Conservation (phyloP, 179 eudicot genomes). For the Beta corolliflora region DNA sequence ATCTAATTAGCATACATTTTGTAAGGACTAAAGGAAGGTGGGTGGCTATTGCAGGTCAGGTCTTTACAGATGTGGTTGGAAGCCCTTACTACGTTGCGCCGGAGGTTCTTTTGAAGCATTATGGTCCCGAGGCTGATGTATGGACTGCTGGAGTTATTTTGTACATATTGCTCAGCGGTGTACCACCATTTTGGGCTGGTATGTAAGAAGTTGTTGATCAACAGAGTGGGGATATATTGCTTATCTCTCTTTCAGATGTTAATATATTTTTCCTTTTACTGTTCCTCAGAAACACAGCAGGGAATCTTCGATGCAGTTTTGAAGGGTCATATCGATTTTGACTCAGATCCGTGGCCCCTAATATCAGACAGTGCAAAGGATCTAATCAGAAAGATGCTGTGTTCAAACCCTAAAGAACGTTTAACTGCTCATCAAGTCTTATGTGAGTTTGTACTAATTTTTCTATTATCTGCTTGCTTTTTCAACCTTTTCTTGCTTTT, state of each 20-base stretch:
- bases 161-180: conserved; percentile 83
- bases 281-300: conserved; percentile 77
- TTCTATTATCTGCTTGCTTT: conserved; percentile 2
- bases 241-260: not conserved
- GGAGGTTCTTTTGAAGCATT: conserved; percentile 81
- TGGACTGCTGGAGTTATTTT: conserved; percentile 96
- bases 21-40: conserved; percentile 14
- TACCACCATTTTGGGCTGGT: conserved; percentile 97
- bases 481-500: not conserved
- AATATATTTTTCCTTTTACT: conserved; percentile 5
- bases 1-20: not conserved
- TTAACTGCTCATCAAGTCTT: conserved; percentile 86
- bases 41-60: conserved; percentile 55
- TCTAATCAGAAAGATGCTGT: conserved; percentile 74
- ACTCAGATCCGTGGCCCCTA: conserved; percentile 87
- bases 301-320: conserved; percentile 92
- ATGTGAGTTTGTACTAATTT: conserved; percentile 45
- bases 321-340: conserved; percentile 80
- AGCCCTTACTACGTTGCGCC: conserved; percentile 95
- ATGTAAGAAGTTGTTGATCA: conserved; percentile 12
- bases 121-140: conserved; percentile 90
- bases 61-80: conserved; percentile 83
- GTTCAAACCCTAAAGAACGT: conserved; percentile 59
- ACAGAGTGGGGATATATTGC: not conserved
- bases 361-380: conserved; percentile 88